Conservation (phyloP, 371 early-diverging fungal genomes). For the Umbelopsis sp. region DNA sequence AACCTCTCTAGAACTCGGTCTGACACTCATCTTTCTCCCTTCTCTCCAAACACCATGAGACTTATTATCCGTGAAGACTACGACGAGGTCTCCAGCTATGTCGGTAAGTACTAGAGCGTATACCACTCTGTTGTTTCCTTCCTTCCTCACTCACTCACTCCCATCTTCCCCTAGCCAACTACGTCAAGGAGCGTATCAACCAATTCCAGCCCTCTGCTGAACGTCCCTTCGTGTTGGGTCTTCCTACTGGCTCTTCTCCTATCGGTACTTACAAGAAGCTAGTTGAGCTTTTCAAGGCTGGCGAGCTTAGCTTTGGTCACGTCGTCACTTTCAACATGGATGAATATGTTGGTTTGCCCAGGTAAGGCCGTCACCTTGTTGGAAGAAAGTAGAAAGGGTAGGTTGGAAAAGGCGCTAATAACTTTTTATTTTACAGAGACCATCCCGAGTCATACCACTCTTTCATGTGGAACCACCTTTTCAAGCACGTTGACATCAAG, state of each 20-base stretch:
- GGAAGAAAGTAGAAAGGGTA: conserved; percentile 32
- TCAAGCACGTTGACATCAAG: conserved; percentile 80
- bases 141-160: conserved; percentile 31
- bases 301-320: conserved; percentile 61
- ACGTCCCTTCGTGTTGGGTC: conserved; percentile 82
- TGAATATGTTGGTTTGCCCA: conserved; percentile 62
- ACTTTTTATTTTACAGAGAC: conserved; percentile 64
- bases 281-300: conserved; percentile 52
- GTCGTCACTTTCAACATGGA: conserved; percentile 71
- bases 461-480: conserved; percentile 86
- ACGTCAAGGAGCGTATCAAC: conserved; percentile 72
- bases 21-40: conserved; percentile 9
- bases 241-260: conserved; percentile 84
- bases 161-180: conserved; percentile 49
- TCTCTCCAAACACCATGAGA: conserved; percentile 53
- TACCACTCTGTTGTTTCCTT: background rate
- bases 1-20: background rate
- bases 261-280: conserved; percentile 66
- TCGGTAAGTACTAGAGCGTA: conserved; percentile 45
- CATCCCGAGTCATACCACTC: conserved; percentile 86
- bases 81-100: conserved; percentile 63
- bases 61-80: conserved; percentile 73
- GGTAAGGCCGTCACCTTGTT: conserved; percentile 26
- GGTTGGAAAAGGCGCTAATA: conserved; percentile 44
- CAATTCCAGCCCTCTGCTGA: conserved; percentile 76